Evolutionary conservation across 257 asterid genomes (phyloP).

Genomic region (Solanum clarkiae): DNA sequence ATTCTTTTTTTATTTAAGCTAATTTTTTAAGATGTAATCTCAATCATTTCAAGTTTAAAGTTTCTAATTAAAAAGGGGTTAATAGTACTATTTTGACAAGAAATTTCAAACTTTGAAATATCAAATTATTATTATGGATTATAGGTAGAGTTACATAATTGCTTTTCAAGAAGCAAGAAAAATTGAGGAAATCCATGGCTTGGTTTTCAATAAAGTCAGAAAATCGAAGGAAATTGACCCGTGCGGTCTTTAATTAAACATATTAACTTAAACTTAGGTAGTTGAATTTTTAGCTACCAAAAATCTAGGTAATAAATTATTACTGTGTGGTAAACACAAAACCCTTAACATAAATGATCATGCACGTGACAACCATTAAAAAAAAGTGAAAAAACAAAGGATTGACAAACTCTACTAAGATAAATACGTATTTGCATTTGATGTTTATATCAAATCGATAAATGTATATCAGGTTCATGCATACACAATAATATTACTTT

Average conservation of each 20-base stretch:
- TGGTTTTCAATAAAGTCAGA: constrained; percentile 28
- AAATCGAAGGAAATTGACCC: constrained; percentile 51
- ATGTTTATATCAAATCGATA: accelerated
- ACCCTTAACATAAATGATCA: neutral
- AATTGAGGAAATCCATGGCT: constrained; percentile 64
- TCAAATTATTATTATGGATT: constrained; percentile 1
- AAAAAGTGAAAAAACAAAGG: neutral
- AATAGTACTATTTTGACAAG: neutral
- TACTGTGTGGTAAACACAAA: neutral
- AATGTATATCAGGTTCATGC: neutral
- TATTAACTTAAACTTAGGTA: neutral
- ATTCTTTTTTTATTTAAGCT: too few relatives aligned
- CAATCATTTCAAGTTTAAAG: neutral
- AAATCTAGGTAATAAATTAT: neutral
- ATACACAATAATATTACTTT: neutral
- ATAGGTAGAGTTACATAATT: constrained; percentile 15
- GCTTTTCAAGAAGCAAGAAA: constrained; percentile 43
- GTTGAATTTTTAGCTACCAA: neutral
- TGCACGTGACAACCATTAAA: neutral
- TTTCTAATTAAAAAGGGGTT: neutral
- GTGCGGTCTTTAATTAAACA: constrained; percentile 14
- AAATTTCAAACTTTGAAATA: constrained; percentile 13
- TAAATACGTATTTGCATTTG: neutral
- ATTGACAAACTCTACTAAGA: neutral
- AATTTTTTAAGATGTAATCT: too few relatives aligned